Evolutionary conservation across 2,329 filamentous ascomycete species (phyloP), one percentile per base, ranked within the genome.

Genomic region (Rhytidhysteron rufulum): DNA sequence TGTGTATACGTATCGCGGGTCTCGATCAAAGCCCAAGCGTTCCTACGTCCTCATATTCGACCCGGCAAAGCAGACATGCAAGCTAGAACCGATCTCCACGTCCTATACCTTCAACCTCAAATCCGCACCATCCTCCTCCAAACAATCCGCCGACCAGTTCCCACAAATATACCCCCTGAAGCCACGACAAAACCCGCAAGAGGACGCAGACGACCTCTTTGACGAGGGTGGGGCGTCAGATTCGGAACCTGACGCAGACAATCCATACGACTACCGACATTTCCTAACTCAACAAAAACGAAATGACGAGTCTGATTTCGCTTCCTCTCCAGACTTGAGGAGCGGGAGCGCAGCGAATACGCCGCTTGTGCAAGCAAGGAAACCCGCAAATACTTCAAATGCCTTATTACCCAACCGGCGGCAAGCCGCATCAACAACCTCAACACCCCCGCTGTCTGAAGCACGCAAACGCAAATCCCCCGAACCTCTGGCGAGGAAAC

Each of bases 31-130:
- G 4, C 47, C 53, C 13, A 56, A 58, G 43, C 63, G 60, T 47
- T 58, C 45, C 4, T 68, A 66, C 34, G 70, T 76, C 8, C 75
- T 95, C 37, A 78, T 91, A 42, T 93, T 91, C 58, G 86, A 95
- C 63, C 75, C 83, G 7, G 71, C 74, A 15, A 81, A 80, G 38
- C 81, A 91, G 56, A 83, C 78, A 41, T 93, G 93, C 50, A 81
- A 93, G 20, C 75, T 96, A 40, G 88, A 96, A 68, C 82, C 81
- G 37, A 72, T 96, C 40, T 80, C 88, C 58, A 85, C 83, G n/a
- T 82, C 83, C 29, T 85, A 95, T 66, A 83, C 88, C 56, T 90
- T 95, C 83, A 96, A 95, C 63, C 69, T 95, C 39, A 81, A 79
- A 38, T 80, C 77, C 40, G 81, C 81, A 11, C 86, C 85, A 2